Evolutionary conservation across 2,329 filamentous ascomycete species (phyloP), one percentile per base, ranked within the genome.

Genomic region (Lomentospora prolificans): DNA sequence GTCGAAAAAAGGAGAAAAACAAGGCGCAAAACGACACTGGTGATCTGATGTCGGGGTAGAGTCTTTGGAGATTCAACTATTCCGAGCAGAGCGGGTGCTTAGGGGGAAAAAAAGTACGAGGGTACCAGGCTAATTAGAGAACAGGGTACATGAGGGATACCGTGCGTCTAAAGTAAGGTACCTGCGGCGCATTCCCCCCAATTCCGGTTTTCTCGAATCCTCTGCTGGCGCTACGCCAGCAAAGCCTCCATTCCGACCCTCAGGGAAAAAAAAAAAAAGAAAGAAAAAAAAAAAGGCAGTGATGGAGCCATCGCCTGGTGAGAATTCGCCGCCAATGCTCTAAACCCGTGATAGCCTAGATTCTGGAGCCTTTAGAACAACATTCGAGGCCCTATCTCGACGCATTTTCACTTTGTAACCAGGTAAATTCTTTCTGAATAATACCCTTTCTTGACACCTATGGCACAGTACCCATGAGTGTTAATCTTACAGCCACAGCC

Each of bases 1-100:
- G 44, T 48, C 44, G 44, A 25, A 25, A 19, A 22, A 19, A 10
- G 22, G 24, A 19, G 24, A 22, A 48, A 17, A 22, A 25, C 22
- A 22, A 19, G 17, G 44, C 44, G 10, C 9, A 33, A 48, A 48
- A 25, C 44, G 22, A 25, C 44, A 22, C 17, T 48, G 44, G 44
- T 48, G 44, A 48, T 48, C 44, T 22, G 44, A 48, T 48, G 44
- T 48, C 44, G 44, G 44, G 44, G 44, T 25, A 48, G 22, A 48
- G 7, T 48, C 22, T 25, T 48, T 10, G 17, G 24, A 25, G 22
- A 10, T 48, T 22, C 17, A 48, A 48, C 17, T 48, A 48, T 48
- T 48, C 24, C 12, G 44, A 48, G 7, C 44, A 48, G 44, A 48
- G 44, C 44, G 44, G 22, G 44, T 48, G 44, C 44, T 48, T 48